Conservation (phyloP, 2,329 filamentous ascomycete genomes). For the Tolypocladium pustulatum region DNA sequence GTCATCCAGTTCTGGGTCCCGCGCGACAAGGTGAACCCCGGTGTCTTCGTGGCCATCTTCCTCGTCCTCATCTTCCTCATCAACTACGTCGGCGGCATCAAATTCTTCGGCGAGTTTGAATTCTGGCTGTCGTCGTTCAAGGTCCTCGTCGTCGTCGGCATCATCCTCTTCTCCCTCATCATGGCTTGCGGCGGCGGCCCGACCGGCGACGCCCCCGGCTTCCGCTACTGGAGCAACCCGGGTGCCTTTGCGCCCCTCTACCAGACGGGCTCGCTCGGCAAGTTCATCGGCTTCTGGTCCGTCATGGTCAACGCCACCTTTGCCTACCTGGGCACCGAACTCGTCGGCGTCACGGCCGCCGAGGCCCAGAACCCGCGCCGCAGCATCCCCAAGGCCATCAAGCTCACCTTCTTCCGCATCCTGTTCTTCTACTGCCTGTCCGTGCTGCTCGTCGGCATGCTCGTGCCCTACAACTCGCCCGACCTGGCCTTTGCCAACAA, state of each 20-base stretch:
- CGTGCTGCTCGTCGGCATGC: constrained; percentile 65
- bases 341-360: constrained; percentile 68
- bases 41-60: constrained; percentile 69
- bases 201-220: constrained; percentile 50
- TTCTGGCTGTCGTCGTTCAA: constrained; percentile 58
- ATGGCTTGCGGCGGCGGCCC: constrained; percentile 56
- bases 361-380: constrained; percentile 71
- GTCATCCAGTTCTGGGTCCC: constrained; percentile 71
- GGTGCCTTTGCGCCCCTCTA: constrained; percentile 30
- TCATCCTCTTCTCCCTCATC: constrained; percentile 56
- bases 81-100: constrained; percentile 53
- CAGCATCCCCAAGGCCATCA: constrained; percentile 68
- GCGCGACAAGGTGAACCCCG: constrained; percentile 57
- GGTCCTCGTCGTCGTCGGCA: constrained; percentile 52
- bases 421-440: constrained; percentile 68
- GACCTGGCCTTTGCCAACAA: constrained; percentile 49
- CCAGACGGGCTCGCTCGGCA: constrained; percentile 23
- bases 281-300: constrained; percentile 56
- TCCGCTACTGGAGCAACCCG: constrained; percentile 55
- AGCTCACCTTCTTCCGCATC: constrained; percentile 73
- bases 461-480: constrained; percentile 59
- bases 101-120: constrained; percentile 56
- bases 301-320: constrained; percentile 69
- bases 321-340: constrained; percentile 66
- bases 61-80: constrained; percentile 51